Evolutionary conservation across 805 yeast species (phyloP).

Genomic region (fission yeast (Schizosaccharomyces pombe)): DNA sequence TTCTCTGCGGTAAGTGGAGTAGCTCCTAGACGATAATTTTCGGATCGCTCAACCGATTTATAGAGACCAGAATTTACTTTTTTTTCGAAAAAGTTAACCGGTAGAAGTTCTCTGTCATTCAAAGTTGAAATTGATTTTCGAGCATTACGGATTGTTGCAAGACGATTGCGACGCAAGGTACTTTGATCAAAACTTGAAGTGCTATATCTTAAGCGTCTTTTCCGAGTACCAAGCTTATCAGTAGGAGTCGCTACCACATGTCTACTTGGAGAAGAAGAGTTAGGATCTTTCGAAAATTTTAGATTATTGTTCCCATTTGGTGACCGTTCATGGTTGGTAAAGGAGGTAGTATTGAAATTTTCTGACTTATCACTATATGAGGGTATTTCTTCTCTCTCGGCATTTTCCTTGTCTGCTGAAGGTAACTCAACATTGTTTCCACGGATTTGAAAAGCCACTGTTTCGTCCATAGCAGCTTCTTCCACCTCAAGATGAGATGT

Average conservation of each 20-base stretch:
- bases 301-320: too few relatives aligned
- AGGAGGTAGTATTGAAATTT: too few relatives aligned
- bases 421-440: too few relatives aligned
- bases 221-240: background rate
- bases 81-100: constrained; percentile 1
- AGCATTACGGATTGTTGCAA: background rate
- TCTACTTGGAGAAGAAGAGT: background rate
- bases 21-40: background rate
- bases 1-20: too few relatives aligned
- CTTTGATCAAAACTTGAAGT: background rate
- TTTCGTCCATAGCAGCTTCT: too few relatives aligned
- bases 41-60: background rate
- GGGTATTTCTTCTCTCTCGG: too few relatives aligned
- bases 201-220: background rate
- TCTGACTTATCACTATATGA: too few relatives aligned
- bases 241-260: background rate
- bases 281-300: too few relatives aligned
- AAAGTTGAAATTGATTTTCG: background rate
- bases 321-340: too few relatives aligned
- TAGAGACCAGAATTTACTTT: background rate
- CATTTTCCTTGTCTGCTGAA: too few relatives aligned
- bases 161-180: background rate
- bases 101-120: constrained; percentile 8
- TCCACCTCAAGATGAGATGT: too few relatives aligned
- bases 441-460: too few relatives aligned